Evolutionary conservation across 345 rosid genomes (phyloP).

Genomic region (Hypericum androsaemum): DNA sequence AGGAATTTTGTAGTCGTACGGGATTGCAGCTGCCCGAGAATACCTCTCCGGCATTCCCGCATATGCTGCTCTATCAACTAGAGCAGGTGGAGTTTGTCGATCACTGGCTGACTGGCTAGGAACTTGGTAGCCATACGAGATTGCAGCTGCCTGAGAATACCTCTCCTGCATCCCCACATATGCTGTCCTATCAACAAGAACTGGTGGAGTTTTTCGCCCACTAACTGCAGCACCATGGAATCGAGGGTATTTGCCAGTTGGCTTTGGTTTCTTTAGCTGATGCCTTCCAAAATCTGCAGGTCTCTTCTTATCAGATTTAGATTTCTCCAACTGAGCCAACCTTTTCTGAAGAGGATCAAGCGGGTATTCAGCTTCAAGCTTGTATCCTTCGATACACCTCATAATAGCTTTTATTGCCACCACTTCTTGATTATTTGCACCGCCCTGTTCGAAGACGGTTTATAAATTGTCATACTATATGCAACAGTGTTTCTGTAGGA

Average conservation of each 20-base stretch:
- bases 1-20: too few species aligned
- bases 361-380: slow-evolving; percentile 45
- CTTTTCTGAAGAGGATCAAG: slow-evolving; percentile 49
- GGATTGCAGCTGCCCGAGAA: too few species aligned
- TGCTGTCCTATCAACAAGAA: neutral
- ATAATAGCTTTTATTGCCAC: slow-evolving; percentile 42
- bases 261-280: slow-evolving; percentile 34
- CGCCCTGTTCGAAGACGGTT: slow-evolving; percentile 20
- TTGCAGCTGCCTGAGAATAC: too few species aligned
- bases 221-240: slow-evolving; percentile 19
- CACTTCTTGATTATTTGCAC: slow-evolving; percentile 40
- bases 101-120: too few species aligned
- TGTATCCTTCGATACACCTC: slow-evolving; percentile 36
- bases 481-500: neutral
- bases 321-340: slow-evolving; percentile 41
- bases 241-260: slow-evolving; percentile 28
- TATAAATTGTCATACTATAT: too few species aligned
- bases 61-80: too few species aligned
- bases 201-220: slow-evolving; percentile 27
- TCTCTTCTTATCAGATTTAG: slow-evolving; percentile 39
- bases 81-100: too few species aligned
- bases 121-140: too few species aligned
- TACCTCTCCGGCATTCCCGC: too few species aligned
- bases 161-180: too few species aligned
- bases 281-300: slow-evolving; percentile 24